A percentile compares a stretch with the other conserved stretches of the same genome.
These are phyloP conservation scores for Globisporangium cylindrosporum DNA, from an alignment of 352 stramenopile species.

Conservation along the genomic window DNA sequence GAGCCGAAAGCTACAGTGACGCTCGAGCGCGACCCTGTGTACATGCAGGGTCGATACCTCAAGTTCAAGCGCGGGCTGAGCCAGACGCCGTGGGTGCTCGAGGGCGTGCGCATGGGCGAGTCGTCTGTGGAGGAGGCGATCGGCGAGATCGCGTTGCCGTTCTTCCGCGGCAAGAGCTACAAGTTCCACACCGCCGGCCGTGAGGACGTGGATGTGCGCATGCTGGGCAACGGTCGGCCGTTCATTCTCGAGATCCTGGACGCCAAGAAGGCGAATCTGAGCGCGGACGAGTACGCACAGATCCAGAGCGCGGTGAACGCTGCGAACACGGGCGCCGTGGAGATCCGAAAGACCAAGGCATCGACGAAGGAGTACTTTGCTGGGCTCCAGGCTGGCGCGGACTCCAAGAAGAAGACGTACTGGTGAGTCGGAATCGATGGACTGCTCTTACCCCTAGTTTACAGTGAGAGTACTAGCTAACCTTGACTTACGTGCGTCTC, in stretches of 20 bases:
- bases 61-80: constrained; percentile 89
- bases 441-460: neutral
- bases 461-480: neutral
- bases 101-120: constrained; percentile 81
- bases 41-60: constrained; percentile 87
- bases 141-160: constrained; percentile 60
- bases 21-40: constrained; percentile 82
- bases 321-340: constrained; percentile 68
- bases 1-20: constrained; percentile 31
- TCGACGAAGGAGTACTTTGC: constrained; percentile 83
- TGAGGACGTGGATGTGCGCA: constrained; percentile 97
- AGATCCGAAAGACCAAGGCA: constrained; percentile 77
- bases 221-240: constrained; percentile 92
- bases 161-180: constrained; percentile 65
- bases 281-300: constrained; percentile 39
- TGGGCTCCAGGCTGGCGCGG: constrained; percentile 69
- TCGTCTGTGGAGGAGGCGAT: constrained; percentile 90
- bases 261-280: constrained; percentile 72
- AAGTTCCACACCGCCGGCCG: constrained; percentile 97
- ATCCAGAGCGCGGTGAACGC: constrained; percentile 66
- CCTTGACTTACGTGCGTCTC: too few relatives aligned
- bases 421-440: constrained; percentile 35
- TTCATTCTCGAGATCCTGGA: constrained; percentile 90
- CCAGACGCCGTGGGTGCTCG: constrained; percentile 90
- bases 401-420: constrained; percentile 89